Base-by-base conservation (phyloP, 805 yeast species). In the Ogataea zsoltii region DNA sequence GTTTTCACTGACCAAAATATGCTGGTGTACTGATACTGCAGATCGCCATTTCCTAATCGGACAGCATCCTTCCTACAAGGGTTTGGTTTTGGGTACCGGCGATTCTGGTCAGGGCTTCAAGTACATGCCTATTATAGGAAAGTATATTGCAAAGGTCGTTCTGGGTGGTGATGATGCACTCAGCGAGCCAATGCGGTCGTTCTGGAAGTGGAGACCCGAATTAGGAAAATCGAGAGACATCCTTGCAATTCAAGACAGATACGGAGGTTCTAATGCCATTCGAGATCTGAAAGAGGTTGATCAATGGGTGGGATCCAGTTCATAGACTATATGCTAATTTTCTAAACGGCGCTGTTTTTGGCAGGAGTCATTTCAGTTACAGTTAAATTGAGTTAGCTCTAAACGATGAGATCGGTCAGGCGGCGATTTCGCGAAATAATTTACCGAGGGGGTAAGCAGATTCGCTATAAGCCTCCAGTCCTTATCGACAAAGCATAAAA, bases 21-120 rank as follows among this genome's bases (percentile, higher is more conserved):
- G 74, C 49, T 60, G 71, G 65, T 58, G 63, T 36, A 61, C 74
- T 19, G 76, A 74, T 46, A 65, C 76, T 5, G 50, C 69, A 4
- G 66, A 67, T 42, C 56, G 67, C 6, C 66, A 72, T 44, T 72
- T 71, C 43, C 48, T 73, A 5, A 66, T 73, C 15, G 70, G 70
- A 46, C 50, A 50, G 18, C 59, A 66, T n/a, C 77, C 77, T 3
- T 48, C 50, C 2, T 46, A 49, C 14, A 38, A 48, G 2, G 66
- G 63, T 25, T 57, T 72, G 1, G 60, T 51, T 40, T 65, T 74
- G 12, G 75, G 74, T 0, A 62, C 72, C 10, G 79, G 79, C n/a
- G 77, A 72, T 50, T 66, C 76, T 3, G 75, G 77, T 11, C 77
- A 73, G 51, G 74, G 66, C 4, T 73, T 66, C 54, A 74, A 73